Conservation (phyloP, 2,329 filamentous ascomycete species). For the Blumeriella jaapii region DNA sequence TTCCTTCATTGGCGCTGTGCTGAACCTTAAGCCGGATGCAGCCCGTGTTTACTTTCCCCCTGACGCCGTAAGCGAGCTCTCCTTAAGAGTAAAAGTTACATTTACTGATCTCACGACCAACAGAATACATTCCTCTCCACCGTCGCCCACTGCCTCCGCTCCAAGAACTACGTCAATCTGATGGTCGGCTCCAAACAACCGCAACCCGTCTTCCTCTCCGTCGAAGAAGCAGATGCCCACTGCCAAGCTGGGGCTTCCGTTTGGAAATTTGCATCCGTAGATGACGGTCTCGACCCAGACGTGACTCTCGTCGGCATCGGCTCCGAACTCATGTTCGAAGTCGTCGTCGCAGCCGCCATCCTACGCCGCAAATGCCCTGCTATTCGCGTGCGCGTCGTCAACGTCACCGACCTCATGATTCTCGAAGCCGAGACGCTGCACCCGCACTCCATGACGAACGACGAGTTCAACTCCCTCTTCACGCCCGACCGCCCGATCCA, state of each 20-base stretch:
- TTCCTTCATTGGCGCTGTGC: conserved; percentile 53
- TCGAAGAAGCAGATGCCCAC: conserved; percentile 47
- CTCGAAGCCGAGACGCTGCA: conserved; percentile 42
- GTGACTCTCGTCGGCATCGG: conserved; percentile 54
- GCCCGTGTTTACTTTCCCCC: conserved; percentile 55
- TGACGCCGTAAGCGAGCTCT: conserved; percentile 34
- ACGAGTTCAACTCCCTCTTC: conserved; percentile 45
- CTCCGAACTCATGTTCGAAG: conserved; percentile 54
- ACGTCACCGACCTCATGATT: conserved; percentile 57
- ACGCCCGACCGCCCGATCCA: conserved; percentile 42
- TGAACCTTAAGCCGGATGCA: conserved; percentile 49
- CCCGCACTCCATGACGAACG: conserved; percentile 43
- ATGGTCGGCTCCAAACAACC: conserved; percentile 59
- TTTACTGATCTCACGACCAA: not conserved
- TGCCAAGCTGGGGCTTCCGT: conserved; percentile 47
- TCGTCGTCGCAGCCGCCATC: conserved; percentile 47
- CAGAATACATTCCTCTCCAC: conserved; percentile 55
- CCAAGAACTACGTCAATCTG: conserved; percentile 54
- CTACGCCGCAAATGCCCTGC: conserved; percentile 38
- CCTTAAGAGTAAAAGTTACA: not conserved
- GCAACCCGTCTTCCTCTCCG: conserved; percentile 46
- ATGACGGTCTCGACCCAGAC: conserved; percentile 44
- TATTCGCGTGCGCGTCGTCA: conserved; percentile 48
- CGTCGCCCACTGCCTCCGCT: conserved; percentile 47
- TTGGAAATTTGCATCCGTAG: conserved; percentile 50